Evolutionary conservation across 352 stramenopile species (phyloP), one percentile per base, ranked within the genome.

Genomic region (Phytophthora niederhauseri): DNA sequence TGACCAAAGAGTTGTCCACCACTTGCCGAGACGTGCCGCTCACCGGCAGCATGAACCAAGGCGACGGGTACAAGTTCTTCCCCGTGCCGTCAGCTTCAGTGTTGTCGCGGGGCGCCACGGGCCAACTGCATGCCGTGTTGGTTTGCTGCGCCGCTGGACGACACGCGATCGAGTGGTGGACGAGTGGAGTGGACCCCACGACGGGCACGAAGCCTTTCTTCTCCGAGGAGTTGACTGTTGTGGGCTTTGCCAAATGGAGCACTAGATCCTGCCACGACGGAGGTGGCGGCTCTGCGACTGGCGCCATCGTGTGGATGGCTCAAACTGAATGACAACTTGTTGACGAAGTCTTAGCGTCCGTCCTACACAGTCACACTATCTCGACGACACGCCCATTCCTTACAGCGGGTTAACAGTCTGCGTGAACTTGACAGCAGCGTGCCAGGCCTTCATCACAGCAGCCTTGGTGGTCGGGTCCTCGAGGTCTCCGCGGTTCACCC

Each of bases 401-500:
- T 72, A 68, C 54, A 72, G 43, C 6, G 72, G 72, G 24, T 70
- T 68, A 20, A 80, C 54, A 11, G 61, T 82, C 61, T 82, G 63
- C 53, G 46, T 73, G 41, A 82, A 79, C 54, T 76, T 62, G 38
- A 82, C 30, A 11, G 72, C 75, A 24, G 34, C 45, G 58, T 82
- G 67, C 69, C 81, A 88, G 4, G 82, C 78, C 55, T 81, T 77
- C 52, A 66, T 68, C 7, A 90, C 76, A n/a, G 51, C 64, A 3
- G 53, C 57, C 54, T 82, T 76, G 15, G 77, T 51, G 6, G 55
- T 64, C 14, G 72, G 31, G 59, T 90, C 70, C 14, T 73, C 61
- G n/a, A 90, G 19, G 48, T 89, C 77, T 19, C 78, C 78, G 60
- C 81, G 77, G 74, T 85, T 84, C 51, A 89, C 80, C 80, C 80